These are phyloP conservation scores for Coprinopsis cinerea DNA, from an alignment of 768 basidiomycete genomes.

Conservation along the genomic window DNA sequence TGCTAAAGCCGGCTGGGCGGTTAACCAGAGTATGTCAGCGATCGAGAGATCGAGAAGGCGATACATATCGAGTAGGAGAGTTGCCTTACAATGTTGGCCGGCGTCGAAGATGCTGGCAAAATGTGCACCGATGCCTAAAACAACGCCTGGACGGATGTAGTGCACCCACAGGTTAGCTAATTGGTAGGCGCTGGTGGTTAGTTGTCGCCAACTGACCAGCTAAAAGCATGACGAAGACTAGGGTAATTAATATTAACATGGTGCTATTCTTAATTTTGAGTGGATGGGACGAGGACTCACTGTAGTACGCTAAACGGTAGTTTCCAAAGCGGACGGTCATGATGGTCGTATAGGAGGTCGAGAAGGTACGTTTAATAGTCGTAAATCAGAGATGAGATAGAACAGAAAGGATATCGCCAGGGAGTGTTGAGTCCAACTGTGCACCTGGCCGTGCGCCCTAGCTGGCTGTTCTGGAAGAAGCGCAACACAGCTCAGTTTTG, in stretches of 20 bases:
- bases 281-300: conserved; percentile 27
- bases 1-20: conserved; percentile 59
- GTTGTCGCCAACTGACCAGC: conserved; percentile 28
- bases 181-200: background rate
- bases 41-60: background rate
- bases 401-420: background rate
- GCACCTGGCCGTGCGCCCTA: no score
- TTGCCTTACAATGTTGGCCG: conserved; percentile 48
- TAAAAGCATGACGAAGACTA: conserved; percentile 40
- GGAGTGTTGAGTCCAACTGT: no score
- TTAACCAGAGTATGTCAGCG: conserved; percentile 1
- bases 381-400: background rate
- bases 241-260: conserved; percentile 3
- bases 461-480: background rate
- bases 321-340: conserved; percentile 64
- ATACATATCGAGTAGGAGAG: background rate
- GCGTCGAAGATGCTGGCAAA: conserved; percentile 67
- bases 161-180: background rate
- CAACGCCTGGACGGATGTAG: conserved; percentile 30
- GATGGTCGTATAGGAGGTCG: conserved; percentile 8
- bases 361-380: no score
- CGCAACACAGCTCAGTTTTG: background rate
- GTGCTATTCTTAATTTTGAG: background rate
- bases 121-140: conserved; percentile 65
- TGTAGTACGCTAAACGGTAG: conserved; percentile 45